Conservation (phyloP, 73 alveolate species). For the Tetrahymena elliotti region DNA sequence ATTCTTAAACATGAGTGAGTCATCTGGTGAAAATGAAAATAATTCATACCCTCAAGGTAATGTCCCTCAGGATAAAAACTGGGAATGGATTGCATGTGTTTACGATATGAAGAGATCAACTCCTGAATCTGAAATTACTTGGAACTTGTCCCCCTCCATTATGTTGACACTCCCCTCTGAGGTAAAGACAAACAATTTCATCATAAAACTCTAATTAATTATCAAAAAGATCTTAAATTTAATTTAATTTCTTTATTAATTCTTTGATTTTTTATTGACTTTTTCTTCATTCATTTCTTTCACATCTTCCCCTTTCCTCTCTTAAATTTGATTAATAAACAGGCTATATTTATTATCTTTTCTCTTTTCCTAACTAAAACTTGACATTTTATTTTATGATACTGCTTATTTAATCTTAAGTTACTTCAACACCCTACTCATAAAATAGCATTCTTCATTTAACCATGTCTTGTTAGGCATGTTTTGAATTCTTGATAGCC, state of each 20-base stretch:
- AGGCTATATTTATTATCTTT: neutral
- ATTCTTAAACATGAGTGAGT: neutral
- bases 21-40: neutral
- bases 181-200: neutral
- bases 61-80: slow-evolving; percentile 6
- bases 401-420: neutral
- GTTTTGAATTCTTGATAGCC: neutral
- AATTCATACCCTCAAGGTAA: neutral
- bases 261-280: neutral
- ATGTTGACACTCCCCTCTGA: slow-evolving; percentile 1
- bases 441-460: neutral
- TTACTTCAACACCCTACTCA: neutral
- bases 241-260: neutral
- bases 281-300: neutral
- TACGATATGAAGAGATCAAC: slow-evolving; percentile 34
- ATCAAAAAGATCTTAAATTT: neutral
- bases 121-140: slow-evolving; percentile 35
- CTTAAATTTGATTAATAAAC: neutral
- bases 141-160: slow-evolving; percentile 27
- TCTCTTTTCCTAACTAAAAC: neutral
- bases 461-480: neutral
- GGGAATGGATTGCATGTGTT: slow-evolving; percentile 37
- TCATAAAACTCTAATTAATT: neutral
- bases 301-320: neutral
- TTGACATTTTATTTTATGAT: neutral